Conservation (phyloP, 2,329 filamentous ascomycete species). For the Xylaria sp. region DNA sequence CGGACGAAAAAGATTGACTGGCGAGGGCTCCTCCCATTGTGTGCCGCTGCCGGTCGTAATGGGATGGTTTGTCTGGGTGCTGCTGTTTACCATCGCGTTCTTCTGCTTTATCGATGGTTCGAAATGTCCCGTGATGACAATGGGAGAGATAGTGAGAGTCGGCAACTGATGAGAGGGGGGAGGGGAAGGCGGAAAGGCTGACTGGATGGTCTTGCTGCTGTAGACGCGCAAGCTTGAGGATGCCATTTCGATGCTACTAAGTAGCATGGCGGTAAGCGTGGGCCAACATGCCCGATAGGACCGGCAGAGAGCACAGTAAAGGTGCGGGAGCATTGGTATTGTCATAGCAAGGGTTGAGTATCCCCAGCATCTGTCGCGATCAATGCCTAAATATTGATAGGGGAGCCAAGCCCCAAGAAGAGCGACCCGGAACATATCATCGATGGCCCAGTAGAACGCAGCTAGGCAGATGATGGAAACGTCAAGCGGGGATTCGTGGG, state of each 20-base stretch:
- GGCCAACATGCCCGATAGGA: constrained; percentile 13
- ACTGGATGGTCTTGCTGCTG: not conserved
- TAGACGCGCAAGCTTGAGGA: not conserved
- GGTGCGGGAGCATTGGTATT: not conserved
- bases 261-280: not conserved
- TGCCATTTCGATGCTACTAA: not conserved
- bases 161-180: not conserved
- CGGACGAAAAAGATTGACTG: not conserved
- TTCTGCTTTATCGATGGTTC: not conserved
- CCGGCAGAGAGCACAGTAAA: constrained; percentile 2
- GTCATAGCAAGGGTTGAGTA: constrained; percentile 9
- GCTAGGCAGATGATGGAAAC: constrained; percentile 4
- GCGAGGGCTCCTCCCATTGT: constrained; percentile 9
- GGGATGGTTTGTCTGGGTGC: not conserved
- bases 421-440: constrained; percentile 9
- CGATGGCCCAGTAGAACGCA: not conserved
- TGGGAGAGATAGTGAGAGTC: not conserved
- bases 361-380: constrained; percentile 2
- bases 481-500: constrained; percentile 7
- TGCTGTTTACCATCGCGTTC: constrained; percentile 1
- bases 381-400: constrained; percentile 13
- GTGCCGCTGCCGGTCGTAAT: not conserved
- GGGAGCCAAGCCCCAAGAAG: constrained; percentile 28
- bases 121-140: constrained; percentile 11
- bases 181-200: not conserved